These are phyloP conservation scores for Linnemannia hyalina DNA, from an alignment of 192 early-diverging fungal genomes.

Conservation along the genomic window DNA sequence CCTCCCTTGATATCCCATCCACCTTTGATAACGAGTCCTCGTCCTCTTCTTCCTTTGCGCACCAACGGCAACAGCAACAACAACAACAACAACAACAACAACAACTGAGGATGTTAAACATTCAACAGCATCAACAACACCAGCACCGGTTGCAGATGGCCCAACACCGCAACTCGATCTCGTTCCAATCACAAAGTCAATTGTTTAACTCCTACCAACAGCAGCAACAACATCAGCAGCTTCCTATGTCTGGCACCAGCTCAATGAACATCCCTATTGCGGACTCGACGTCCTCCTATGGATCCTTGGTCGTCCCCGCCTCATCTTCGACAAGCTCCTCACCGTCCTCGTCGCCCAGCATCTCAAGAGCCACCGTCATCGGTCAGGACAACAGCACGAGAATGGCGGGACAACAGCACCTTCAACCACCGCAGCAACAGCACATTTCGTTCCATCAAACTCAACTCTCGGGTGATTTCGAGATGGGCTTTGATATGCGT, in stretches of 20 bases:
- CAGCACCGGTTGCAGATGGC: constrained; percentile 14
- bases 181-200: not conserved
- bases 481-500: not conserved
- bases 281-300: constrained; percentile 23
- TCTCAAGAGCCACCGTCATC: not conserved
- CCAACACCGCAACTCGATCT: constrained; percentile 14
- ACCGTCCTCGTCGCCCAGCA: constrained; percentile 18
- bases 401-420: not conserved
- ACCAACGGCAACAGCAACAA: constrained; percentile 11
- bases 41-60: not conserved
- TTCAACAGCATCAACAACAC: not conserved
- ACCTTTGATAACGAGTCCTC: not conserved
- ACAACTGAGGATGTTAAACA: not conserved
- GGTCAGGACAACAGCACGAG: not conserved
- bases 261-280: constrained; percentile 36
- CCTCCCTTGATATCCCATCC: constrained; percentile 29
- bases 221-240: constrained; percentile 21
- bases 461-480: not conserved
- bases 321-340: constrained; percentile 41
- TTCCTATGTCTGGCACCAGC: not conserved
- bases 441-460: not conserved
- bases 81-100: constrained; percentile 3
- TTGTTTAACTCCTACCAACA: constrained; percentile 8
- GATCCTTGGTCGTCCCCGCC: constrained; percentile 49
- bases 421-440: not conserved